Conservation (phyloP, 345 rosid genomes). For the Corchorus capsularis region DNA sequence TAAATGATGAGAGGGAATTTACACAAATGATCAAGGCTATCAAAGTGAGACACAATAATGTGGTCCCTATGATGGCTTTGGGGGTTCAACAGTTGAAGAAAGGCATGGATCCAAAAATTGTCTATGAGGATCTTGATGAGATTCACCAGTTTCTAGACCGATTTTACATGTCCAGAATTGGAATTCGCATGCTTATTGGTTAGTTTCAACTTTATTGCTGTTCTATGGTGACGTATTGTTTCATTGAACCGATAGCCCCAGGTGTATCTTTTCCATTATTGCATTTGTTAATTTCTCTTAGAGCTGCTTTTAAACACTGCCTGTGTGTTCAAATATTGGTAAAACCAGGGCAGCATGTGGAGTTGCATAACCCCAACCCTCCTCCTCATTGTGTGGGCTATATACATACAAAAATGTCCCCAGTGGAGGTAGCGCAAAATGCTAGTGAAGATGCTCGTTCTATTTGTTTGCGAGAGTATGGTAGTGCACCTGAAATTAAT, state of each 20-base stretch:
- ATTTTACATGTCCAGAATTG: constrained; percentile 90
- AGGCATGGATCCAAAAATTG: constrained; percentile 53
- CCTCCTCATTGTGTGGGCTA: constrained; percentile 80
- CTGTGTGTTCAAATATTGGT: constrained; percentile 22
- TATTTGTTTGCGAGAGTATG: constrained; percentile 86
- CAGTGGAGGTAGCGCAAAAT: constrained; percentile 77
- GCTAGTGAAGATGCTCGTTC: constrained; percentile 92
- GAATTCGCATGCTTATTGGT: constrained; percentile 96
- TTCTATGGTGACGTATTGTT: background rate
- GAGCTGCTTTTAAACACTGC: background rate
- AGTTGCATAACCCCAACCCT: constrained; percentile 92
- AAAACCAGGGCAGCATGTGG: constrained; percentile 97
- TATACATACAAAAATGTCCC: constrained; percentile 97
- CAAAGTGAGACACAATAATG: constrained; percentile 97
- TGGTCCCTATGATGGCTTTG: constrained; percentile 94
- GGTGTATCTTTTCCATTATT: background rate
- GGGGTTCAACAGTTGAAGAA: constrained; percentile 96
- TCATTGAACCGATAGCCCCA: background rate
- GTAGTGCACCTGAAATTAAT: constrained; percentile 75
- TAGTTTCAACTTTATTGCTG: constrained; percentile 26
- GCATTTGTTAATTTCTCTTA: background rate
- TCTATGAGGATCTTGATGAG: constrained; percentile 68
- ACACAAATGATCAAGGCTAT: constrained; percentile 94
- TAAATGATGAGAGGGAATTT: constrained; percentile 69
- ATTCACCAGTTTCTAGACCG: constrained; percentile 95